A percentile compares a stretch with the other conserved stretches of the same genome.
Evolutionary conservation across 228 moss, liverwort and hornwort species (phyloP).

Genomic region (Sphagnum magellanicum): DNA sequence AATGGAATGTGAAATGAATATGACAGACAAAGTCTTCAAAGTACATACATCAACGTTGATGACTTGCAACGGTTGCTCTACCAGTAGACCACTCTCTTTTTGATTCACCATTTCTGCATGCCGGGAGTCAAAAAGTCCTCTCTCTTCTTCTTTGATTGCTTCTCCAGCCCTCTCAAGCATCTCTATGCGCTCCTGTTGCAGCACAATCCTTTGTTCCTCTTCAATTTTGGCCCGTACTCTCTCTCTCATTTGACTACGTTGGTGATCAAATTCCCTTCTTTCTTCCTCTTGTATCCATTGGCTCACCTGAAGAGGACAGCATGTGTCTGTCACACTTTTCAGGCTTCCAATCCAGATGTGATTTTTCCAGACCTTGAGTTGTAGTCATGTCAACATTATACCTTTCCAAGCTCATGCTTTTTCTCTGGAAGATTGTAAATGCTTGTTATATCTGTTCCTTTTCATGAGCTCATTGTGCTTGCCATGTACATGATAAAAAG

Average conservation of each 20-base stretch:
- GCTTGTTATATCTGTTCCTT: no score
- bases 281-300: slow-evolving; percentile 13
- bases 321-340: no score
- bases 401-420: no score
- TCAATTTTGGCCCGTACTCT: slow-evolving; percentile 7
- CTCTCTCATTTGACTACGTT: slow-evolving; percentile 6
- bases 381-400: no score
- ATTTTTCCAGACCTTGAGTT: no score
- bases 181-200: slow-evolving; percentile 7
- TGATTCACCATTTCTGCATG: slow-evolving; percentile 6
- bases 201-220: slow-evolving; percentile 4
- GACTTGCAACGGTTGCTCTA: slow-evolving; percentile 2
- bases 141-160: slow-evolving; percentile 7
- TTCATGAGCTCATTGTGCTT: no score
- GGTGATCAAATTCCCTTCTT: slow-evolving; percentile 6
- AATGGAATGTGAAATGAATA: no score
- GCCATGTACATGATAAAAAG: no score
- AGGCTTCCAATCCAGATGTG: no score
- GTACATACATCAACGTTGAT: slow-evolving; percentile 2
- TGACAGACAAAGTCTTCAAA: no score
- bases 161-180: slow-evolving; percentile 8
- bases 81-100: slow-evolving; percentile 4
- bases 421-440: no score
- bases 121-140: slow-evolving; percentile 3
- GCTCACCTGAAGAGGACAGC: not conserved